Evolutionary conservation across 495 filamentous ascomycete genomes (phyloP).

Genomic region (Tuber umbilicatum): DNA sequence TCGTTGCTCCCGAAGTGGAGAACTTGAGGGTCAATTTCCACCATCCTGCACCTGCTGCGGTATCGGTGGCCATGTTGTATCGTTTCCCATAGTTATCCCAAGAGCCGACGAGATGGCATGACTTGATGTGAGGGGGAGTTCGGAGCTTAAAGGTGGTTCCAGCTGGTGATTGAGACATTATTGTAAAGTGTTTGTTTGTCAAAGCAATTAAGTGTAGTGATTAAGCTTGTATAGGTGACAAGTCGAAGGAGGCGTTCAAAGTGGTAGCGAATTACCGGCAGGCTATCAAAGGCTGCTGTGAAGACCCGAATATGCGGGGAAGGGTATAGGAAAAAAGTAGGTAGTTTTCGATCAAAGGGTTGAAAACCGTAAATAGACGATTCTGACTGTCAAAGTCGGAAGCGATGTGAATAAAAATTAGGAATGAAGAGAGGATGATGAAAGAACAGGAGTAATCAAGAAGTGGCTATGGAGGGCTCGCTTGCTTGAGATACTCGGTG

Average conservation of each 20-base stretch:
- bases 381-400: slow-evolving; percentile 34
- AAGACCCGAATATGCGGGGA: slow-evolving; percentile 9
- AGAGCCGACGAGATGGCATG: slow-evolving; percentile 92
- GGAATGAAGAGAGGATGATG: slow-evolving; percentile 14
- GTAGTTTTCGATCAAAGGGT: slow-evolving; percentile 10
- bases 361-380: slow-evolving; percentile 4
- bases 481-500: slow-evolving; percentile 23
- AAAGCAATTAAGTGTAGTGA: slow-evolving; percentile 7
- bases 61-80: slow-evolving; percentile 61
- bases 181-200: slow-evolving; percentile 17
- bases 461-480: slow-evolving; percentile 27
- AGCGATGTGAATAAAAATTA: slow-evolving; percentile 6
- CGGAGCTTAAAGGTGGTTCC: slow-evolving; percentile 68
- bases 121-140: slow-evolving; percentile 94
- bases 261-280: slow-evolving; percentile 4
- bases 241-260: slow-evolving; percentile 14
- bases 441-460: slow-evolving; percentile 7
- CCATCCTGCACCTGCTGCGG: slow-evolving; percentile 82
- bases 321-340: background rate
- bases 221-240: slow-evolving; percentile 24
- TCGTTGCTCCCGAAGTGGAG: slow-evolving; percentile 67
- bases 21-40: slow-evolving; percentile 95
- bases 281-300: slow-evolving; percentile 29
- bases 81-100: slow-evolving; percentile 97
- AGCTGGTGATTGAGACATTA: slow-evolving; percentile 34